phyloP scores from a whole-genome alignment of 169 alveolate species.

The Eimeria brunetti region DNA sequence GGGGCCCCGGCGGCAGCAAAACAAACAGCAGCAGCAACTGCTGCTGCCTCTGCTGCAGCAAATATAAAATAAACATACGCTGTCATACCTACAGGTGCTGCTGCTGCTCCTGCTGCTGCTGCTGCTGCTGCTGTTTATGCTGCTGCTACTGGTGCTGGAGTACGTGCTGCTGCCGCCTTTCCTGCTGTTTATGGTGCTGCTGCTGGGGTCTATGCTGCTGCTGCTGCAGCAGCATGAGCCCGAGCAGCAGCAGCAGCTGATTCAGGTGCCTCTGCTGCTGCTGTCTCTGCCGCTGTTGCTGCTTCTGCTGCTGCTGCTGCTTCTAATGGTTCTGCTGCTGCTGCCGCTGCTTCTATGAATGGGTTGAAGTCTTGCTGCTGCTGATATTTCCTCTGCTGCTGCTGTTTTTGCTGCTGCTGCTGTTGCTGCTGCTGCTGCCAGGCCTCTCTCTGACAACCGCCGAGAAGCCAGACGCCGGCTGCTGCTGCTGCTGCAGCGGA shows the following conservation, averaged over 20 bases:
- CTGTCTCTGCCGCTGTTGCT: neutral
- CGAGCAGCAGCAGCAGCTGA: neutral
- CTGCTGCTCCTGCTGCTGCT: neutral
- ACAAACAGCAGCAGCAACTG: constrained; percentile 35
- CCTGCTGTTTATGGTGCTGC: neutral
- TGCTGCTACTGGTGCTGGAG: constrained; percentile 2
- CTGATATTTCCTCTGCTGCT: neutral
- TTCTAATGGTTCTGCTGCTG: no score
- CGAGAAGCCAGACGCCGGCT: constrained; percentile 11
- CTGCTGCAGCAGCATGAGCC: neutral
- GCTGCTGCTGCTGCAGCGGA: constrained; percentile 43
- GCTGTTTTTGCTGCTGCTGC: neutral
- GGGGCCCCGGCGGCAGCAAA: constrained; percentile 37
- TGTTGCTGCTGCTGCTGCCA: constrained; percentile 13
- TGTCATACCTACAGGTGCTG: constrained; percentile 18
- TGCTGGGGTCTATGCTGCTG: neutral
- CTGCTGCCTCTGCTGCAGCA: constrained; percentile 30
- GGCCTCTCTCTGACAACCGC: constrained; percentile 18
- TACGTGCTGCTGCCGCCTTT: neutral
- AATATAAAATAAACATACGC: neutral
- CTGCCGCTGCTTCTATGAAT: neutral
- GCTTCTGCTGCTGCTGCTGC: neutral
- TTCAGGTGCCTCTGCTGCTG: neutral
- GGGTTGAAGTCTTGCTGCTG: no score
- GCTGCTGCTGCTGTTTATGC: constrained; percentile 15